Base-by-base conservation (phyloP, 2,329 filamentous ascomycete genomes). In the Colletotrichum salicis region DNA sequence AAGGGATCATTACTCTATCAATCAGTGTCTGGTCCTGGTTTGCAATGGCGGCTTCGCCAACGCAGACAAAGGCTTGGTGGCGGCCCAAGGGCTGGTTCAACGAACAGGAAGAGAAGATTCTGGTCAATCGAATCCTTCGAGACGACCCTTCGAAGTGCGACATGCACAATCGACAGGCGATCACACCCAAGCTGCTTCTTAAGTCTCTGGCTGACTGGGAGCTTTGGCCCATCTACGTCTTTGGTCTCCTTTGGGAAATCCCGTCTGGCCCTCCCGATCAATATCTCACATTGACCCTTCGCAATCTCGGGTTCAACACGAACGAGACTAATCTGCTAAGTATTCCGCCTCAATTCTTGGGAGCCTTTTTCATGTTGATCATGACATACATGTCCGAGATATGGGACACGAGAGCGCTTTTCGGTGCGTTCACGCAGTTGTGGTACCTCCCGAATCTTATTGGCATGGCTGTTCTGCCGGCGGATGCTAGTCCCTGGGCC, bases 131-230 rank as follows among this genome's bases (percentile, higher is more conserved):
- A 0, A 82, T 87, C 12, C 79, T 83, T 2, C 84, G 88, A 1
- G 88, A 91, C 62, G 89, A 89, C 68, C 88, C 88, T 1, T 84
- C 83, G 5, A 88, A 88, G 75, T 83, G 84, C 55, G 85, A 86
- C 67, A 88, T 89, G 84, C 85, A 88, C 75, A 89, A 88, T 71
- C 84, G 87, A 4, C 82, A 88, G 75, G 83, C 84, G 0, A 83
- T 89, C 33, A 87, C 85, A 0, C 80, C 82, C 1, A 80, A 78
- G 13, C 77, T 81, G 29, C 82, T 89, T 3, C 86, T 84, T 83
- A 78, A 84, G 6, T 83, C 84, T 1, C 76, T 88, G 1, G 80
- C 78, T 3, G 88, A 90, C 74, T 89, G 86, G 62, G 86, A 90
- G 65, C 80, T 91, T 55, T 90, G 86, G 87, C 86, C 86, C 0